Conservation (phyloP, 768 basidiomycete genomes). For the Chalciporus pseudorubinellus region DNA sequence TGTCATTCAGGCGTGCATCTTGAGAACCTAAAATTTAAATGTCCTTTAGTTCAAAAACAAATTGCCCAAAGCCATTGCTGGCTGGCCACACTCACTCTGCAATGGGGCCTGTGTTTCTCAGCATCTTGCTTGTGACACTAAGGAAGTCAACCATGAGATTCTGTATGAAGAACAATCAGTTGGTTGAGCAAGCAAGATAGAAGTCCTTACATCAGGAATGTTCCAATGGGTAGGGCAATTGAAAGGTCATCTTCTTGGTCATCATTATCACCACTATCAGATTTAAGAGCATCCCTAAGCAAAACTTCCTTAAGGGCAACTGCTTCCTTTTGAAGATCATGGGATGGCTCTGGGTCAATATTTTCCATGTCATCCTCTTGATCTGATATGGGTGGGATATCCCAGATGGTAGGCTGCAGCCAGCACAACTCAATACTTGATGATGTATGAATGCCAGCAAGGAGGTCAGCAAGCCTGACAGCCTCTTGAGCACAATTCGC, state of each 20-base stretch:
- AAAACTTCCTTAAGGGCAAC: background rate
- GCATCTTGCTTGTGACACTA: background rate
- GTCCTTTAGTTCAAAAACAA: constrained; percentile 9
- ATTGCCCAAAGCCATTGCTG: background rate
- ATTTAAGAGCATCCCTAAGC: background rate
- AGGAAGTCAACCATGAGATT: background rate
- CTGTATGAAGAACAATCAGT: background rate
- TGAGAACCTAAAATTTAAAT: background rate
- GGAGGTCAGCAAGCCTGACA: background rate
- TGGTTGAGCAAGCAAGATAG: too few species aligned
- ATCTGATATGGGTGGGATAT: background rate
- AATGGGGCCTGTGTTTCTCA: background rate
- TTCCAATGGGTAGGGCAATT: background rate
- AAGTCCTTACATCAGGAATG: too few species aligned
- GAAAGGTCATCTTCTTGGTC: background rate
- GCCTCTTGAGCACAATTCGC: constrained; percentile 8
- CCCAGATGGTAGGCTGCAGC: background rate
- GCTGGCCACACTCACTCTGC: background rate
- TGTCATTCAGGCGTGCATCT: constrained; percentile 5
- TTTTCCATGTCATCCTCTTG: background rate
- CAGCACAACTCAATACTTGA: background rate
- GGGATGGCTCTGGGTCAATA: too few species aligned
- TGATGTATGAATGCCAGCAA: too few species aligned
- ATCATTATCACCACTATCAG: background rate
- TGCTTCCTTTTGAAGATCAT: background rate